These are phyloP conservation scores for Neoscytalidium dimidiatum DNA, from an alignment of 2,329 filamentous ascomycete genomes.

Conservation along the genomic window DNA sequence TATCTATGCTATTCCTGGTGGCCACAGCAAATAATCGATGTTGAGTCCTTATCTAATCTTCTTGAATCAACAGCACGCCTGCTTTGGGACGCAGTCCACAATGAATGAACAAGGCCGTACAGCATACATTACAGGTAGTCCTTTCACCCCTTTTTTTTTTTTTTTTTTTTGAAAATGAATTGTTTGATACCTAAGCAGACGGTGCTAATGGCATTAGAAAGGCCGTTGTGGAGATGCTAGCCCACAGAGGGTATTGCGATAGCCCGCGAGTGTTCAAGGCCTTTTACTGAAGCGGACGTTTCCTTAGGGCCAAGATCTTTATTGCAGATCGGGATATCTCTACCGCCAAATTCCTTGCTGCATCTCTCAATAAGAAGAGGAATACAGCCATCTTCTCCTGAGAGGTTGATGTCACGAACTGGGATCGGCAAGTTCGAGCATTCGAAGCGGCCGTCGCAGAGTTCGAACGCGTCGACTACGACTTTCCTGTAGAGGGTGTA, in stretches of 20 bases:
- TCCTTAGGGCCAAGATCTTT: slow-evolving; percentile 51
- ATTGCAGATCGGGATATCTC: slow-evolving; percentile 45
- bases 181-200: neutral
- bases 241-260: slow-evolving; percentile 25
- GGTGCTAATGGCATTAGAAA: slow-evolving; percentile 34
- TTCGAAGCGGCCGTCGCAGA: slow-evolving; percentile 38
- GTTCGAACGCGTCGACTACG: slow-evolving; percentile 41
- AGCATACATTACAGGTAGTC: too few species aligned
- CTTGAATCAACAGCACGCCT: neutral
- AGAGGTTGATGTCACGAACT: slow-evolving; percentile 36
- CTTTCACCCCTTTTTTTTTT: too few species aligned
- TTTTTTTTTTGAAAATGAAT: too few species aligned
- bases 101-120: neutral
- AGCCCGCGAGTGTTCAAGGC: neutral
- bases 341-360: slow-evolving; percentile 29
- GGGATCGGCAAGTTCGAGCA: slow-evolving; percentile 39
- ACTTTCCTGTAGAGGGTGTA: slow-evolving; percentile 45
- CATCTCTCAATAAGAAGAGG: slow-evolving; percentile 22
- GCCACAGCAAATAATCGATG: too few species aligned
- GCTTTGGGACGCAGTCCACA: slow-evolving; percentile 15
- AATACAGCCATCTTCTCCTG: slow-evolving; percentile 25
- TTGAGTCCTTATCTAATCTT: too few species aligned
- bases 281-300: neutral
- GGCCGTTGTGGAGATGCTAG: slow-evolving; percentile 34
- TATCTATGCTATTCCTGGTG: neutral